Evolutionary conservation across 805 yeast species (phyloP).

Genomic region (Yamadazyma phyllophila): DNA sequence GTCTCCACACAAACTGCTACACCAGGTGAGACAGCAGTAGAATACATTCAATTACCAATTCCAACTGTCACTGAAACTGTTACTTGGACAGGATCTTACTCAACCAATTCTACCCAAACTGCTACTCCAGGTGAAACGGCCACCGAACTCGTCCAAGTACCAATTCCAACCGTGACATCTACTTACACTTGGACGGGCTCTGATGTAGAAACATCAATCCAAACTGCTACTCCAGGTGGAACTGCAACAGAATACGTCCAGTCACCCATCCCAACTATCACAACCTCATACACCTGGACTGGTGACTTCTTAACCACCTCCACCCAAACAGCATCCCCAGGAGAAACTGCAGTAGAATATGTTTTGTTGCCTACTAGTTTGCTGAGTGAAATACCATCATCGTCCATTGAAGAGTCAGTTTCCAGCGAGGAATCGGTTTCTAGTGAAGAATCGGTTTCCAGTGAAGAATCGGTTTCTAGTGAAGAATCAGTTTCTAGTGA

Average conservation of each 20-base stretch:
- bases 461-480: neutral
- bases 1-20: constrained; percentile 18
- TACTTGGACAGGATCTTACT: constrained; percentile 14
- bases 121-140: constrained; percentile 1
- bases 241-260: constrained; percentile 19
- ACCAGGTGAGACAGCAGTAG: constrained; percentile 19
- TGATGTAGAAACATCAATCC: constrained; percentile 13
- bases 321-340: neutral
- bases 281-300: neutral
- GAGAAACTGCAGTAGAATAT: neutral
- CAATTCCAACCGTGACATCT: constrained; percentile 17
- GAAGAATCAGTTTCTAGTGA: neutral
- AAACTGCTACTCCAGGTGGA: constrained; percentile 16
- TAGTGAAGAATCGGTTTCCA: constrained; percentile 1
- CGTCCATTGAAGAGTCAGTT: neutral
- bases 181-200: constrained; percentile 15
- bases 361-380: neutral
- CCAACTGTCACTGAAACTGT: constrained; percentile 16
- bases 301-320: neutral
- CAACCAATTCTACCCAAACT: constrained; percentile 5
- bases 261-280: constrained; percentile 9
- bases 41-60: constrained; percentile 16
- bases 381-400: neutral
- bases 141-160: constrained; percentile 15
- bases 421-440: neutral